Evolutionary conservation across 345 rosid species (phyloP).

Genomic region (Dipteronia sinensis): DNA sequence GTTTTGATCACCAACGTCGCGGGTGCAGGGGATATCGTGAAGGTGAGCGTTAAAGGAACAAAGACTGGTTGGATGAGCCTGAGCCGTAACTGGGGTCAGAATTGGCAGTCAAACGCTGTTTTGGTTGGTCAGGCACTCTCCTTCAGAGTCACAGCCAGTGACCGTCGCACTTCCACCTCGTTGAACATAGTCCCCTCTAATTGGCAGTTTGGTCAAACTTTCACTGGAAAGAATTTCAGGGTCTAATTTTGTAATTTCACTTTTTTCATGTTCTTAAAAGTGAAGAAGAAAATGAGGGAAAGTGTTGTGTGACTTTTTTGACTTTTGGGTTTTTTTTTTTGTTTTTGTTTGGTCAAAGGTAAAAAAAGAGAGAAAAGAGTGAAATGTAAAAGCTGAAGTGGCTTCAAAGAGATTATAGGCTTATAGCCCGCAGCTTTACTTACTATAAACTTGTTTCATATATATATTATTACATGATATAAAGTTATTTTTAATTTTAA

Average conservation of each 20-base stretch:
- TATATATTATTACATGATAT: constrained; percentile 8
- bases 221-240: constrained; percentile 60
- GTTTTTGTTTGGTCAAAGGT: not conserved
- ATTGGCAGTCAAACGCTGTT: constrained; percentile 69
- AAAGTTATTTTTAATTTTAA: not conserved
- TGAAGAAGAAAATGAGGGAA: constrained; percentile 15
- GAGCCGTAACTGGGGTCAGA: constrained; percentile 81
- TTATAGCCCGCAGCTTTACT: constrained; percentile 41
- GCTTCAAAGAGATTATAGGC: constrained; percentile 36
- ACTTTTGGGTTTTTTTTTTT: not conserved
- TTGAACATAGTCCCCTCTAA: constrained; percentile 44
- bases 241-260: constrained; percentile 20
- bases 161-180: constrained; percentile 51
- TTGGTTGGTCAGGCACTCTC: constrained; percentile 60
- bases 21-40: constrained; percentile 62
- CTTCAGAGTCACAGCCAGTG: constrained; percentile 53
- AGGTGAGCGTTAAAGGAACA: constrained; percentile 56
- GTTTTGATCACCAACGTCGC: constrained; percentile 68
- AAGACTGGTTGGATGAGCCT: constrained; percentile 59
- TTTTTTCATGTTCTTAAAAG: constrained; percentile 8
- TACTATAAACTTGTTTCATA: not conserved
- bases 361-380: not conserved
- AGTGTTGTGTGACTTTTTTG: constrained; percentile 16
- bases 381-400: constrained; percentile 39
- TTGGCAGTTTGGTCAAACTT: constrained; percentile 67